Base-by-base conservation (phyloP, 2,329 filamentous ascomycete species). In the Chaetomiaceae sp. region DNA sequence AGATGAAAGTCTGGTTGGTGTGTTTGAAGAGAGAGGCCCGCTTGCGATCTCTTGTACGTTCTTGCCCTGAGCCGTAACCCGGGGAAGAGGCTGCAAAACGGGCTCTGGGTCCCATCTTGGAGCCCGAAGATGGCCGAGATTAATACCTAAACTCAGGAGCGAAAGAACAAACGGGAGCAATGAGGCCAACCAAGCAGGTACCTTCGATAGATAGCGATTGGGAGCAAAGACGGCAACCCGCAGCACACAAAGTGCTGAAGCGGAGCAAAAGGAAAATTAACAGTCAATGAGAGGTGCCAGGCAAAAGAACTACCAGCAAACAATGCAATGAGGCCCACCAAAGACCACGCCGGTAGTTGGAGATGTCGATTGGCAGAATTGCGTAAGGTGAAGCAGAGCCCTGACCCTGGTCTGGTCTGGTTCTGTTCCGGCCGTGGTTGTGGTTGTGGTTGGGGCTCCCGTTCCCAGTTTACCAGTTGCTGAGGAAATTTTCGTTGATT, bases 1-100 rank as follows among this genome's bases (percentile, higher is more conserved):
- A 55, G 38, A 55, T 33, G 50, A 56, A 54, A 16, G 47, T 48
- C 16, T 47, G 33, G 43, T 59, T 59, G 36, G 37, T 37, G 16
- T 48, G 44, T 5, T 20, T 52, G 49, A 57, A 59, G 16, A 59
- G 32, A 14, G 50, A 29, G 32, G 41, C 3, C 30, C 18, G 34
- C 20, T 33, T 53, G 41, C 34, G 38, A 5, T 25, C 32, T 30
- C 33, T 29, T n/a, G 5, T 37, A 2, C 7, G 16, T 27, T 42
- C 20, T 42, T 29, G 41, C 9, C 38, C 25, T 6, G 38, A 38
- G 16, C 32, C 34, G 36, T 46, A 11, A 14, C 47, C 11, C 1
- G 36, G 43, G 16, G 34, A 23, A 27, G 41, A 46, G 30, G 33
- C n/a, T 5, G 25, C 13, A 27, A 50, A 37, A 8, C 13, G 36